Evolutionary conservation across 2,329 filamentous ascomycete genomes (phyloP).

Genomic region (Claviceps pusilla): DNA sequence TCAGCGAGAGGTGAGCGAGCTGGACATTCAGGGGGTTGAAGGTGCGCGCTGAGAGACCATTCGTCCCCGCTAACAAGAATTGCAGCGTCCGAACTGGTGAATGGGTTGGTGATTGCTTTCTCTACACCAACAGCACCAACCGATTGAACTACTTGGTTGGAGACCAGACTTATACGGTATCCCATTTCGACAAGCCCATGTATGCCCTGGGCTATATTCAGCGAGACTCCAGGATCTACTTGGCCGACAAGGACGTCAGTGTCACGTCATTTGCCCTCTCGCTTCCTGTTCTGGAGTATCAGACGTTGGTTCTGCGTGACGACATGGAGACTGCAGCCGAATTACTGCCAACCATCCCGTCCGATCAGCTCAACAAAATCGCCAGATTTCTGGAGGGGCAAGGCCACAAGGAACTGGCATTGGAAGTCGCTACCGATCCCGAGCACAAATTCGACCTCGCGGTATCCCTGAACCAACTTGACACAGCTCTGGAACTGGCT

Average conservation of each 20-base stretch:
- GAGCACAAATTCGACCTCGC: slow-evolving; percentile 96
- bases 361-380: slow-evolving; percentile 96
- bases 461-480: slow-evolving; percentile 64
- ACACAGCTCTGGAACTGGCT: slow-evolving; percentile 74
- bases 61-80: neutral
- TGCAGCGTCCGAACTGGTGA: slow-evolving; percentile 78
- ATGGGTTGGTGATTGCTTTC: slow-evolving; percentile 98
- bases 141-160: slow-evolving; percentile 94
- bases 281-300: slow-evolving; percentile 86
- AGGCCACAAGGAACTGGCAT: slow-evolving; percentile 86
- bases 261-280: slow-evolving; percentile 85
- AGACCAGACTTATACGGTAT: slow-evolving; percentile 94
- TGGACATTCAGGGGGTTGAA: too few relatives aligned
- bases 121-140: slow-evolving; percentile 95
- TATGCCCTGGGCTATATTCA: slow-evolving; percentile 93
- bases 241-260: slow-evolving; percentile 88
- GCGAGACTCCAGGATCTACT: slow-evolving; percentile 85
- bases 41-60: neutral
- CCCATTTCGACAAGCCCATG: slow-evolving; percentile 89
- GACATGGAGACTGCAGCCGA: slow-evolving; percentile 87
- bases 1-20: slow-evolving; percentile 59
- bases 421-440: slow-evolving; percentile 84
- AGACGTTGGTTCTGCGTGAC: slow-evolving; percentile 83
- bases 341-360: slow-evolving; percentile 66
- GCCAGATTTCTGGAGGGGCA: slow-evolving; percentile 94